Evolutionary conservation across 1,284 basidiomycete species (phyloP), one percentile per base, ranked within the genome.

Genomic region (Schizopora paradoxa): DNA sequence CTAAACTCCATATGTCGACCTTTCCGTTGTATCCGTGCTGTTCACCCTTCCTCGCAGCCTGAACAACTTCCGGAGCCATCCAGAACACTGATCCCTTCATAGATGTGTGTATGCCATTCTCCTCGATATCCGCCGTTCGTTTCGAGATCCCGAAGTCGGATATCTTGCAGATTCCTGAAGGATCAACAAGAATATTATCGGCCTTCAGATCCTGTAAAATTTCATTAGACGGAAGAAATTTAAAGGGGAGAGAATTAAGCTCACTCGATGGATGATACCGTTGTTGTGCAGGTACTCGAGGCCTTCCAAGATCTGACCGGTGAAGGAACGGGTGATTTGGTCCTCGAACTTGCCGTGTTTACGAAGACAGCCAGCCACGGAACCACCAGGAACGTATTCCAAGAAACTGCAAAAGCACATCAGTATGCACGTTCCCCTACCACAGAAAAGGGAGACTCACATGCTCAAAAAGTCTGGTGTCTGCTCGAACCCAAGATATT

Each of bases 81-180:
- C 96, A 99, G 65, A 97, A 99, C 38, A 98, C 87, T 13, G 91
- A 94, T 14, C 96, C 96, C 65, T 93, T 90, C 85, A 99, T 89
- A 40, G 90, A 88, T 2, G 91, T 94, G 48, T 77, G 77, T 27
- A 77, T 84, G 21, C 78, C 86, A 51, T 87, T 86, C 56, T 84
- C 82, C 58, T 92, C 82, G 51, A 94, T 88, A 56, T 95, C 90
- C 49, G 82, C 78, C 45, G 81, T 91, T 52, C 87, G 79, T 65
- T 95, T 97, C 8, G 91, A 94, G 48, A 96, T 95, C 39, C 93
- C 96, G 62, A 99, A 99, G 64, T 99, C 96, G 2, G 92, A 94
- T 44, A 99, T 99, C 70, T 99, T 99, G 74, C 94, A 97, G 33
- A 89, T 75, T 1, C 96, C 96, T 18, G 83, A 78, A 55, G 83